Percentiles rank a stretch among this genome's conserved stretches.
Evolutionary conservation across 306 rosid species (phyloP).

Genomic region (Dalbergia cochinchinensis): DNA sequence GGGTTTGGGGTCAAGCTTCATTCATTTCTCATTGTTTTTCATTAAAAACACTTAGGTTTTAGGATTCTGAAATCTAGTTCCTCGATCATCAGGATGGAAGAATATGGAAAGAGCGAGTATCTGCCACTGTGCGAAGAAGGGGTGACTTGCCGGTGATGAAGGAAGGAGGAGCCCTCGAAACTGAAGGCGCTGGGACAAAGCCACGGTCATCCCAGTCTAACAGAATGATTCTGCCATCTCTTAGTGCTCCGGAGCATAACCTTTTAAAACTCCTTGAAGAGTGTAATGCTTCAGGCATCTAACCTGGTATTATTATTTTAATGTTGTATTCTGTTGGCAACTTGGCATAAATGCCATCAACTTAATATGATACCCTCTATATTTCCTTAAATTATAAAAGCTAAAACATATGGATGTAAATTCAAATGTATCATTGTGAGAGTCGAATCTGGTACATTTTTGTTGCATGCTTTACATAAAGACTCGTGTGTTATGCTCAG

Average conservation of each 20-base stretch:
- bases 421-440: constrained; percentile 44
- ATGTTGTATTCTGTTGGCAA: constrained; percentile 34
- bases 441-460: constrained; percentile 40
- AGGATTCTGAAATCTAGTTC: constrained; percentile 46
- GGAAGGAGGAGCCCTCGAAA: constrained; percentile 64
- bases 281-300: constrained; percentile 80
- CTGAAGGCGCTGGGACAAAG: constrained; percentile 53
- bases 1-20: background rate
- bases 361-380: constrained; percentile 1
- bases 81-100: constrained; percentile 79
- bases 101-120: constrained; percentile 92
- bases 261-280: constrained; percentile 88
- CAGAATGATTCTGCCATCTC: constrained; percentile 82
- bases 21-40: background rate
- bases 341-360: constrained; percentile 31
- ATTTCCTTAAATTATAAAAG: constrained; percentile 7
- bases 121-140: constrained; percentile 77
- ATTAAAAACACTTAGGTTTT: constrained; percentile 7
- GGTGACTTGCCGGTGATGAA: constrained; percentile 82
- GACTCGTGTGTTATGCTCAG: constrained; percentile 14
- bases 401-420: constrained; percentile 42
- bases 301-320: constrained; percentile 51
- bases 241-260: constrained; percentile 94
- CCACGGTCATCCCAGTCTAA: constrained; percentile 63
- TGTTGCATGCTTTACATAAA: constrained; percentile 35